Percentiles rank a stretch among this genome's conserved stretches.
phyloP scores from a whole-genome alignment of 148 eudicot genomes.

The Suaeda aralocaspica region DNA sequence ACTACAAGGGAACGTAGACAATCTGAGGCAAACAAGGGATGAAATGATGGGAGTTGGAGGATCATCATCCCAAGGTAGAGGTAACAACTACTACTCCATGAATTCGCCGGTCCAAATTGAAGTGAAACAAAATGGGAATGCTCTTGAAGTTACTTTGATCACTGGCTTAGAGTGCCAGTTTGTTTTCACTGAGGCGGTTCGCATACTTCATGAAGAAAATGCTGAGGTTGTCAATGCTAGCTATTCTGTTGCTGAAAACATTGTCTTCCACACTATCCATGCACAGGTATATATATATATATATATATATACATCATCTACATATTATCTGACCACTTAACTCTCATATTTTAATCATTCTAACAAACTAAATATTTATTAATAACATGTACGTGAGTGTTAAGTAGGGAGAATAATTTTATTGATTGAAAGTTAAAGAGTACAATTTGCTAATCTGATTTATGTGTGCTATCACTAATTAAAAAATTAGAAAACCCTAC shows the following conservation, averaged over 20 bases:
- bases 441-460: too few relatives aligned
- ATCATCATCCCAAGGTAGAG: neutral
- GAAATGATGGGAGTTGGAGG: constrained; percentile 9
- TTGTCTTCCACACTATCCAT: constrained; percentile 63
- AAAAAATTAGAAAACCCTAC: too few relatives aligned
- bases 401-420: too few relatives aligned
- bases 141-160: constrained; percentile 40
- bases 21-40: constrained; percentile 40
- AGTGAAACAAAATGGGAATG: constrained; percentile 39
- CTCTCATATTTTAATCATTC: neutral
- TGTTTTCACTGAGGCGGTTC: constrained; percentile 49
- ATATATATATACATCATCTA: neutral
- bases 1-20: constrained; percentile 43
- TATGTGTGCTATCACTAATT: too few relatives aligned
- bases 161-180: constrained; percentile 56
- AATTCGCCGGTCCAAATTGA: constrained; percentile 48
- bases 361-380: too few relatives aligned
- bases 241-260: constrained; percentile 40
- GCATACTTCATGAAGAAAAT: constrained; percentile 55
- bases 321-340: neutral
- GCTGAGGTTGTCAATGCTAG: constrained; percentile 54
- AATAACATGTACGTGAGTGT: too few relatives aligned
- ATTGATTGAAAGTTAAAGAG: too few relatives aligned
- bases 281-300: constrained; percentile 39
- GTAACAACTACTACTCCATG: neutral